These are phyloP conservation scores for Alternaria gansuensis DNA, from an alignment of 2,329 filamentous ascomycete species.

Conservation along the genomic window DNA sequence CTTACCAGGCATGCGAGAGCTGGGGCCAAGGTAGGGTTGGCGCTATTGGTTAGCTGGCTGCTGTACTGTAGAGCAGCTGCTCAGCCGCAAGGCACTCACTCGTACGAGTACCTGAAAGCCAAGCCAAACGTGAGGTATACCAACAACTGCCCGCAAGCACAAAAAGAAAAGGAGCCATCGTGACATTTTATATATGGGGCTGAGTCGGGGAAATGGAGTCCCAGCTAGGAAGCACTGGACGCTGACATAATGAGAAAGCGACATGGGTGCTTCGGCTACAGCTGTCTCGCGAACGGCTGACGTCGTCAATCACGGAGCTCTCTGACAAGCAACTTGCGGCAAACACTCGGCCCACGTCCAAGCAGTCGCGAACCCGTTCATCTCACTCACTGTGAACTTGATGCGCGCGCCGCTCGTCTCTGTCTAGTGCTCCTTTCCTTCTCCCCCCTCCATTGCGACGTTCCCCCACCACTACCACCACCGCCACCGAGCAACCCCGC, in stretches of 20 bases:
- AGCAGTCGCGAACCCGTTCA: neutral
- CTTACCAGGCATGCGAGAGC: slow-evolving; percentile 10
- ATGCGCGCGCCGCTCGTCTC: slow-evolving; percentile 17
- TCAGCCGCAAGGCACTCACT: slow-evolving; percentile 7
- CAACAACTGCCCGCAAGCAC: neutral
- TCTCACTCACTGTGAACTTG: slow-evolving; percentile 6
- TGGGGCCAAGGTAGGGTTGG: slow-evolving; percentile 3
- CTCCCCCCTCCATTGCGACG: slow-evolving; percentile 23
- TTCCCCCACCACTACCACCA: slow-evolving; percentile 8
- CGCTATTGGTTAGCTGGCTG: slow-evolving; percentile 6
- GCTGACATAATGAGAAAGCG: slow-evolving; percentile 15
- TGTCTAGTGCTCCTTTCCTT: slow-evolving; percentile 19
- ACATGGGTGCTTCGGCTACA: slow-evolving; percentile 10
- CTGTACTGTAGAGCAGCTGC: neutral
- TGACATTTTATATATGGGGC: neutral
- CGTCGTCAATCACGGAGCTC: slow-evolving; percentile 21
- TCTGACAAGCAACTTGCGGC: slow-evolving; percentile 1
- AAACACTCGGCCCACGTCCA: slow-evolving; percentile 1
- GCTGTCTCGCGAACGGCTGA: slow-evolving; percentile 21
- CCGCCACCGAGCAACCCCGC: slow-evolving; percentile 36
- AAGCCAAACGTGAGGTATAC: slow-evolving; percentile 4
- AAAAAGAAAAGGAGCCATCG: neutral
- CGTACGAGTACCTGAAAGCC: neutral
- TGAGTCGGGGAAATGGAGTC: neutral
- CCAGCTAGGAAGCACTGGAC: neutral